A percentile compares a stretch with the other conserved stretches of the same genome.
Evolutionary conservation across 768 basidiomycete genomes (phyloP).

Genomic region (Boletus barrowsii): DNA sequence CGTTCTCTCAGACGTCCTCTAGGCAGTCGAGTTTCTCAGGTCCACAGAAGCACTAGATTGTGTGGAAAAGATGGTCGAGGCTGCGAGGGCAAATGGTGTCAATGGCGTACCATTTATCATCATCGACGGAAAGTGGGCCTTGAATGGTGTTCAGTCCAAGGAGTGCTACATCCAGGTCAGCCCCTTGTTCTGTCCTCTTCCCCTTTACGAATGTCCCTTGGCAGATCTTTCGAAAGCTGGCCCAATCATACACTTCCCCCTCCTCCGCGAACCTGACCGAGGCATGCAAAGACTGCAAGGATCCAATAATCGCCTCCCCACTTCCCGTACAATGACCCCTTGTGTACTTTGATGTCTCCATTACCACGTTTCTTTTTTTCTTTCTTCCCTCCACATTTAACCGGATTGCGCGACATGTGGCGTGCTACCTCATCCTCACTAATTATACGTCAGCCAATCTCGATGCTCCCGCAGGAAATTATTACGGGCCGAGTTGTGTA

Average conservation of each 20-base stretch:
- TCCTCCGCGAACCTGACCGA: slow-evolving; percentile 2
- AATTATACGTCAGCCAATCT: slow-evolving; percentile 13
- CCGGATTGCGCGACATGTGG: slow-evolving; percentile 16
- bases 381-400: slow-evolving; percentile 1
- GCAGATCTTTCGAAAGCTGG: slow-evolving; percentile 34
- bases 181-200: not conserved
- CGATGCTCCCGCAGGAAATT: slow-evolving; percentile 18
- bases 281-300: slow-evolving; percentile 22
- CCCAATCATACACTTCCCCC: slow-evolving; percentile 14
- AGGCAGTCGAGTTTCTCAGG: slow-evolving; percentile 42
- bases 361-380: not conserved
- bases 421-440: slow-evolving; percentile 10
- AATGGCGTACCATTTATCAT: slow-evolving; percentile 53
- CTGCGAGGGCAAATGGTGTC: slow-evolving; percentile 43
- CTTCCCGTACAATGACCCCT: slow-evolving; percentile 23
- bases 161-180: slow-evolving; percentile 41
- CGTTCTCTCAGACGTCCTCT: not conserved
- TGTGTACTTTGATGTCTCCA: not conserved
- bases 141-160: slow-evolving; percentile 42
- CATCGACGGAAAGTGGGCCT: slow-evolving; percentile 43
- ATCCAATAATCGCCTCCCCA: slow-evolving; percentile 15
- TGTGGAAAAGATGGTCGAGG: slow-evolving; percentile 38
- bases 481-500: slow-evolving; percentile 11
- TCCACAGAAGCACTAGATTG: slow-evolving; percentile 39
- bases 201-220: not conserved